These are phyloP conservation scores for Shiraia sp. DNA, from an alignment of 2,329 filamentous ascomycete species.

Conservation along the genomic window DNA sequence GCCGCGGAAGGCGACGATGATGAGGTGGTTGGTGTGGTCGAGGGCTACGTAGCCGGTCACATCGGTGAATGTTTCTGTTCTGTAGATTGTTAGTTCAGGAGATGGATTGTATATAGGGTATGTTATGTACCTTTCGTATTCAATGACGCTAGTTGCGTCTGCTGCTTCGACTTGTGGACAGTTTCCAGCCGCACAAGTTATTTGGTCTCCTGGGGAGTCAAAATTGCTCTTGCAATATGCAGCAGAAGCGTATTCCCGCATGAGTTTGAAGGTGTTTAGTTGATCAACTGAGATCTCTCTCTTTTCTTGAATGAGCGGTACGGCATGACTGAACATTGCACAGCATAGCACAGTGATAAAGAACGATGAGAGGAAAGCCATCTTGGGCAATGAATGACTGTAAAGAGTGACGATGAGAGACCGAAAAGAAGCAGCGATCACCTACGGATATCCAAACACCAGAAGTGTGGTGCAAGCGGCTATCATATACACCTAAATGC, in stretches of 20 bases:
- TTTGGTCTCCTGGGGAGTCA: slow-evolving; percentile 45
- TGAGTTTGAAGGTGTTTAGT: slow-evolving; percentile 30
- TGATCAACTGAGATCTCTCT: slow-evolving; percentile 23
- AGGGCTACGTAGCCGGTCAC: slow-evolving; percentile 53
- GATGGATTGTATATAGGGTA: background rate
- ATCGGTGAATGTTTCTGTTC: slow-evolving; percentile 39
- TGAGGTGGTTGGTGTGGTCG: slow-evolving; percentile 52
- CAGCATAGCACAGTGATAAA: slow-evolving; percentile 11
- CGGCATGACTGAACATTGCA: slow-evolving; percentile 17
- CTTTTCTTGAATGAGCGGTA: slow-evolving; percentile 22
- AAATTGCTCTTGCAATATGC: slow-evolving; percentile 57
- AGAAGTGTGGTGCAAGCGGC: background rate
- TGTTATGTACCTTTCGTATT: slow-evolving; percentile 43
- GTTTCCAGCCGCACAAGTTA: slow-evolving; percentile 52
- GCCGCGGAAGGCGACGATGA: slow-evolving; percentile 65
- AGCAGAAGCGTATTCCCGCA: slow-evolving; percentile 55
- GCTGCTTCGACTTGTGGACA: slow-evolving; percentile 55
- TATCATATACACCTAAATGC: slow-evolving; percentile 3
- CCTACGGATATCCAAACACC: background rate
- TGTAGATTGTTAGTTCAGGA: slow-evolving; percentile 6
- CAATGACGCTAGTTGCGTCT: slow-evolving; percentile 47
- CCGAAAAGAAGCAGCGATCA: background rate
- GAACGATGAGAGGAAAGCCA: slow-evolving; percentile 8
- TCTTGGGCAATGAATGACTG: slow-evolving; percentile 1
- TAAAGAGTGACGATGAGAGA: slow-evolving; percentile 9